A percentile compares a stretch with the other conserved stretches of the same genome.
Conservation (phyloP, 192 early-diverging fungal genomes). For the Linnemannia elongata region DNA sequence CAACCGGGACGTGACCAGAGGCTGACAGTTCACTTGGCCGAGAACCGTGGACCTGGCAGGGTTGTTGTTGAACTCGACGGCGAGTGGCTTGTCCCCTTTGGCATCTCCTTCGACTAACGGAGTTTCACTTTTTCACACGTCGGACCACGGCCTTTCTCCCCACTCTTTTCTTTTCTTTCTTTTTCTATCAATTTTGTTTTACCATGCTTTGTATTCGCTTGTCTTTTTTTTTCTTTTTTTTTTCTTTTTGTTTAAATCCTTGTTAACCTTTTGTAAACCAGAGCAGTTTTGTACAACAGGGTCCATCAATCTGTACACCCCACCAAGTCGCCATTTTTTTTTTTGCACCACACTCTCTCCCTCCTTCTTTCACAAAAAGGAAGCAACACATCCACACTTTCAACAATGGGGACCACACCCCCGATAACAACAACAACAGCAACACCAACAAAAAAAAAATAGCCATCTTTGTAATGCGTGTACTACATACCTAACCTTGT, state of each 20-base stretch:
- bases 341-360: not conserved
- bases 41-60: conserved; percentile 31
- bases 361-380: not conserved
- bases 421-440: not conserved
- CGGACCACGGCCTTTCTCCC: not conserved
- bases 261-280: not conserved
- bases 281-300: not conserved
- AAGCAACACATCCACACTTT: not conserved
- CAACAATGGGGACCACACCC: not conserved
- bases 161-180: conserved; percentile 1
- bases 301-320: not conserved
- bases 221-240: not conserved
- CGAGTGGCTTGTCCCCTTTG: conserved; percentile 33
- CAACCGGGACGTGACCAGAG: conserved; percentile 39
- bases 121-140: not conserved
- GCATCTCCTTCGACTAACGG: conserved; percentile 26
- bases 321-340: not conserved
- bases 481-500: not conserved
- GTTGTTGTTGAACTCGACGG: conserved; percentile 43
- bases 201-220: not conserved
- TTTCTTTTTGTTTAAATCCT: not conserved
- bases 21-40: conserved; percentile 30
- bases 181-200: not conserved
- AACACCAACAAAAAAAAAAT: not conserved
- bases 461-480: conserved; percentile 4